Evolutionary conservation across 352 stramenopile species (phyloP), one percentile per base, ranked within the genome.

Genomic region (Globisporangium viniferum): DNA sequence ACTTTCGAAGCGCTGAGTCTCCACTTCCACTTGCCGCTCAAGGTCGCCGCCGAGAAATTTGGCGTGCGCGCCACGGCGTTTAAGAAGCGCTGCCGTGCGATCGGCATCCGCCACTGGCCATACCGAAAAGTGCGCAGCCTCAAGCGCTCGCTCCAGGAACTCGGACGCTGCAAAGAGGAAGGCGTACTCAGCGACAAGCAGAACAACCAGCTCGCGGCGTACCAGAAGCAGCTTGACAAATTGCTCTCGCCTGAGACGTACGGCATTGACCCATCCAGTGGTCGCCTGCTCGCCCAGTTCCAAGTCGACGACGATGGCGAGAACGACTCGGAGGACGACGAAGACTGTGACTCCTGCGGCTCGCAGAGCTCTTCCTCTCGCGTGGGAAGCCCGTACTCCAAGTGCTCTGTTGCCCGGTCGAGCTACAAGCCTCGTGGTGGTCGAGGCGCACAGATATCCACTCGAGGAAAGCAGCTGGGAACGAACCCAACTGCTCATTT

Each of bases 51-150:
- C 33, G 83, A 91, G 69, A 90, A 91, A 69, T 91, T 91, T 67
- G 83, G 83, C 20, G 83, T 91, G 20, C 81, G 83, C 7, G 83
- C 83, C 22, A 91, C 83, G 12, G 83, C 83, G 39, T 91, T 91
- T 74, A 90, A 92, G 73, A 92, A 92, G 65, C 75, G 81, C 36
- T 90, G 84, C 67, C 78, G 84, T 6, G 80, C 81, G 27, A 91
- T 91, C 58, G 84, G 82, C 31, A 89, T 90, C 66, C 80, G 84
- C 9, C 81, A 91, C 71, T 91, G 81, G 82, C 81, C 82, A 53
- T 89, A 89, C 64, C 78, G 81, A 27, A 92, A 92, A 60, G 84
- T 92, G 39, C 81, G 84, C 53, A 89, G 80, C 49, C 74, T 92
- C 57, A 90, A 89, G 67, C 80, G 84, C 2, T 88, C 79, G 7